These are phyloP conservation scores for Hymenoscyphus linearis DNA, from an alignment of 2,329 filamentous ascomycete species.

Conservation along the genomic window DNA sequence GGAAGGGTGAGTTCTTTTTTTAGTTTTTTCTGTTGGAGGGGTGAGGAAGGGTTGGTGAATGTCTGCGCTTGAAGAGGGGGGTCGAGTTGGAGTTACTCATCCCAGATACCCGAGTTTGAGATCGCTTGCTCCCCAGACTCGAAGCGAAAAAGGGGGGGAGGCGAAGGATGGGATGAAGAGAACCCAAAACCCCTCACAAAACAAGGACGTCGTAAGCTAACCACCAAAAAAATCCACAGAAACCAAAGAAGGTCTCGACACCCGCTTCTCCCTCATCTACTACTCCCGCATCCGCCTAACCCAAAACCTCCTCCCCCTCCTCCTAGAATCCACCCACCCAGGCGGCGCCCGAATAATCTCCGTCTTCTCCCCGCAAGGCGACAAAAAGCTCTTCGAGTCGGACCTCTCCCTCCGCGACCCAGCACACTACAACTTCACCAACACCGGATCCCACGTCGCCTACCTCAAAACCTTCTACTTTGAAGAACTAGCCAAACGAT, in stretches of 20 bases:
- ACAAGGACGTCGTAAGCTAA: too few relatives aligned
- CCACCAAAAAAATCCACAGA: slow-evolving; percentile 13
- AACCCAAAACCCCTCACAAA: too few relatives aligned
- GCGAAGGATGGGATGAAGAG: too few relatives aligned
- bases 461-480: slow-evolving; percentile 34
- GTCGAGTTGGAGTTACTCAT: neutral
- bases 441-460: slow-evolving; percentile 28
- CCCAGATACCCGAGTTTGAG: too few relatives aligned
- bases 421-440: slow-evolving; percentile 26
- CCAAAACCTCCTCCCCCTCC: slow-evolving; percentile 25
- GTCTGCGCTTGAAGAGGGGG: slow-evolving; percentile 13
- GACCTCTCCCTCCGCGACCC: slow-evolving; percentile 29
- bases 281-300: slow-evolving; percentile 31
- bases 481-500: slow-evolving; percentile 27
- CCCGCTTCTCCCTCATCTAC: slow-evolving; percentile 26
- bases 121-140: too few relatives aligned
- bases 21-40: slow-evolving; percentile 13
- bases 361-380: slow-evolving; percentile 29
- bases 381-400: slow-evolving; percentile 21
- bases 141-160: too few relatives aligned
- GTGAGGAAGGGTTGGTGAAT: slow-evolving; percentile 20
- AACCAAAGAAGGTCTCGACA: slow-evolving; percentile 30
- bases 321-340: slow-evolving; percentile 12
- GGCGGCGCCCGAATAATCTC: neutral
- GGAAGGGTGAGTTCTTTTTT: neutral